Conservation (phyloP, 1,284 basidiomycete genomes). For the Sanghuangporus weigelae region DNA sequence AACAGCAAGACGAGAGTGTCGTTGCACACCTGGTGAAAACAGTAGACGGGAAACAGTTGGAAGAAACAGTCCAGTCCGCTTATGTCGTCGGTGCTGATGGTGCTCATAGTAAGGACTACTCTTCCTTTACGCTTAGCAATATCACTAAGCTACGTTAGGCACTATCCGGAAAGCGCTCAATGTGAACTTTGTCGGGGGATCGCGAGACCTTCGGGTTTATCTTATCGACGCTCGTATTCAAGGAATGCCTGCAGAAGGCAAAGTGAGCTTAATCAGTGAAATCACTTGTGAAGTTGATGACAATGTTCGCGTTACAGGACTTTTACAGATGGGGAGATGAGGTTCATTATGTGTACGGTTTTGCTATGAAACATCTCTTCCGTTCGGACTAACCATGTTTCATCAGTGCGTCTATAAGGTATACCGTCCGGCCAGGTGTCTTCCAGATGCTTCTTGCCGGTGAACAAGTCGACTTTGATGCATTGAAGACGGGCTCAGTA, state of each 20-base stretch:
- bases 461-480: not conserved
- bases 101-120: slow-evolving; percentile 26
- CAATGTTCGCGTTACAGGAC: not conserved
- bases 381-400: not conserved
- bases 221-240: slow-evolving; percentile 4
- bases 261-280: not conserved
- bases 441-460: slow-evolving; percentile 8
- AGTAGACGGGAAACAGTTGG: not conserved
- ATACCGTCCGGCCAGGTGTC: not conserved
- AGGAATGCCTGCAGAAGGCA: not conserved
- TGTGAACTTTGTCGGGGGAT: slow-evolving; percentile 41
- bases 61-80: slow-evolving; percentile 3
- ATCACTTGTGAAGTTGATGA: not conserved
- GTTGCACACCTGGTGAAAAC: not conserved
- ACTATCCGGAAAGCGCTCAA: slow-evolving; percentile 34
- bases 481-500: not conserved
- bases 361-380: not conserved
- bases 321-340: not conserved
- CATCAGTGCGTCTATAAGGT: not conserved
- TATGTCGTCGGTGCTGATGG: slow-evolving; percentile 35
- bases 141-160: slow-evolving; percentile 20
- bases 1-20: slow-evolving; percentile 13
- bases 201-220: slow-evolving; percentile 23
- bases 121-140: not conserved
- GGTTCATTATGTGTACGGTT: not conserved